phyloP scores from a whole-genome alignment of 2,329 filamentous ascomycete genomes.

The Arachnomyces sp. region DNA sequence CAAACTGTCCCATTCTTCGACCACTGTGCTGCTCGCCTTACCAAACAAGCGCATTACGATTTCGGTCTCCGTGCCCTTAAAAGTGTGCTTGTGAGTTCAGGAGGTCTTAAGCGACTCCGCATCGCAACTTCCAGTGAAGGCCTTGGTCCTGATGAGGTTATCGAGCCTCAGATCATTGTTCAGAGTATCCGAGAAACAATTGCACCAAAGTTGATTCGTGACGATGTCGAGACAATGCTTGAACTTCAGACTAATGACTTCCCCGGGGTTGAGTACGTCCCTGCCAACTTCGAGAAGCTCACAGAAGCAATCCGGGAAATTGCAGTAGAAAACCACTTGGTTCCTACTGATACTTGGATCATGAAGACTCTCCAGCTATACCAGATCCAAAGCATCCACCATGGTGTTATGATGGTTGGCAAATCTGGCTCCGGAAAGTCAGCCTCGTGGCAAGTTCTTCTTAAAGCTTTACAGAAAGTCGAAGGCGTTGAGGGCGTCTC shows the following conservation, averaged over 20 bases:
- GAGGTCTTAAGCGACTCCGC: slow-evolving; percentile 83
- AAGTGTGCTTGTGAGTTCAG: slow-evolving; percentile 96
- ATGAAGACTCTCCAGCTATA: slow-evolving; percentile 94
- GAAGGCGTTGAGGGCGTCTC: slow-evolving; percentile 90
- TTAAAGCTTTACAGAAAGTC: slow-evolving; percentile 83
- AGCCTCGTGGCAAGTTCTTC: slow-evolving; percentile 82
- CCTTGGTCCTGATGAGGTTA: slow-evolving; percentile 59
- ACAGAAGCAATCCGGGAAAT: slow-evolving; percentile 74
- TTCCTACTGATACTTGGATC: slow-evolving; percentile 93
- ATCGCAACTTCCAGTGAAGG: slow-evolving; percentile 53
- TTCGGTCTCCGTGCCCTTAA: slow-evolving; percentile 96
- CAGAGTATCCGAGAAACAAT: slow-evolving; percentile 98
- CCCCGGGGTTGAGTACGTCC: slow-evolving; percentile 86
- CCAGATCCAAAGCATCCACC: slow-evolving; percentile 95
- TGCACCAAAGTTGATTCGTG: slow-evolving; percentile 89
- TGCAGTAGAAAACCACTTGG: slow-evolving; percentile 75
- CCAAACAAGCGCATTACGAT: slow-evolving; percentile 98
- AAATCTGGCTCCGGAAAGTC: slow-evolving; percentile 98
- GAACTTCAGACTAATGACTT: slow-evolving; percentile 78
- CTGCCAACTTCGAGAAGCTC: slow-evolving; percentile 73
- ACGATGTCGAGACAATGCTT: slow-evolving; percentile 83
- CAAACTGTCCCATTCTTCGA: slow-evolving; percentile 99
- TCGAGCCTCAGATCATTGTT: slow-evolving; percentile 96
- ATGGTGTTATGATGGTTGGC: slow-evolving; percentile 99
- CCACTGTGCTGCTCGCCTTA: slow-evolving; percentile 69